Conservation (phyloP, 768 basidiomycete species). For the Sutorius australiensis region DNA sequence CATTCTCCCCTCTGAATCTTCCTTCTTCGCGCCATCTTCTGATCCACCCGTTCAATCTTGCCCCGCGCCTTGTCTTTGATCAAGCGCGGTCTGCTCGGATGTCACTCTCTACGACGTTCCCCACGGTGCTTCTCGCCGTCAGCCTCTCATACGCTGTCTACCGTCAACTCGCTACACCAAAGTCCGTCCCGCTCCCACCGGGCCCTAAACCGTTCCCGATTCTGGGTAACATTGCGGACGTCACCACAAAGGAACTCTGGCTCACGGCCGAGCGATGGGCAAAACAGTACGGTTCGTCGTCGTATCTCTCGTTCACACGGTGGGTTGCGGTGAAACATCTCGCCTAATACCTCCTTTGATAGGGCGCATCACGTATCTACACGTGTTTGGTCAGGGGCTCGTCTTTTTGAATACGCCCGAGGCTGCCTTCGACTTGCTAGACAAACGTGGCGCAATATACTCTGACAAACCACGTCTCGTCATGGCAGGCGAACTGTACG, state of each 20-base stretch:
- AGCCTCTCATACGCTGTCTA: constrained; percentile 17
- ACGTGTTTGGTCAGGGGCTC: constrained; percentile 62
- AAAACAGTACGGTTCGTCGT: constrained; percentile 54
- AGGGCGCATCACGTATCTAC: constrained; percentile 63
- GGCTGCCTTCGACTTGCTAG: constrained; percentile 59
- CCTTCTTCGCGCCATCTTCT: constrained; percentile 21
- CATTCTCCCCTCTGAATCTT: constrained; percentile 5
- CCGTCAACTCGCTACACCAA: constrained; percentile 11
- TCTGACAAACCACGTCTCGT: constrained; percentile 68
- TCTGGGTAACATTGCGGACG: constrained; percentile 60
- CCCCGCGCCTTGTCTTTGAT: neutral
- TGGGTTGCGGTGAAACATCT: neutral
- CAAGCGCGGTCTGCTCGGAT: constrained; percentile 11
- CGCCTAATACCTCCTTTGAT: neutral
- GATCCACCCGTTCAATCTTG: constrained; percentile 6
- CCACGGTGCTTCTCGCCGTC: constrained; percentile 20
- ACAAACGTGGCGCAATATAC: constrained; percentile 67
- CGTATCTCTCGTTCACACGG: neutral
- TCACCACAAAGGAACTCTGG: constrained; percentile 63
- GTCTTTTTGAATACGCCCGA: constrained; percentile 64
- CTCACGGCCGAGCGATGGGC: constrained; percentile 59
- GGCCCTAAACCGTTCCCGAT: constrained; percentile 65
- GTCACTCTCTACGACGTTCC: constrained; percentile 7
- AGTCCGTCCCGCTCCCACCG: constrained; percentile 48
- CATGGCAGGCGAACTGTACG: constrained; percentile 70